Evolutionary conservation across 768 basidiomycete species (phyloP).

Genomic region (Boletales sp.): DNA sequence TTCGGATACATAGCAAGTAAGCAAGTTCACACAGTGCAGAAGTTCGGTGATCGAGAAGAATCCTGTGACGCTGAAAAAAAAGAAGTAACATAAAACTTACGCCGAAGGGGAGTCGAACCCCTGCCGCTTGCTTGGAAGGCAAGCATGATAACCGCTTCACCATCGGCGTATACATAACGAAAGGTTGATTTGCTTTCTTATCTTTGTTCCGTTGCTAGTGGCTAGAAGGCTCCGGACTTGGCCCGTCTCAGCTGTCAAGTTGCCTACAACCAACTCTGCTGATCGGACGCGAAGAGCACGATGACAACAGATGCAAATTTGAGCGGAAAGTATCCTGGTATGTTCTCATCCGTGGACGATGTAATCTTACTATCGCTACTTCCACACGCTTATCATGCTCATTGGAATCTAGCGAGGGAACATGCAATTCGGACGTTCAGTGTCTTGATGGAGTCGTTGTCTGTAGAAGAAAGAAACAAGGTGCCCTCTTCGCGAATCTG

Average conservation of each 20-base stretch:
- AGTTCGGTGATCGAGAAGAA: too few species aligned
- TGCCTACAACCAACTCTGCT: background rate
- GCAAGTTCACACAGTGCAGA: too few species aligned
- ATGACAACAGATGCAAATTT: slow-evolving; percentile 8
- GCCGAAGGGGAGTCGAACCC: slow-evolving; percentile 76
- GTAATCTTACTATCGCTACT: background rate
- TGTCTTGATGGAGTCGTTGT: slow-evolving; percentile 48
- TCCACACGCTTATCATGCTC: background rate
- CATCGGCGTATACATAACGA: slow-evolving; percentile 44
- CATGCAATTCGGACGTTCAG: slow-evolving; percentile 54
- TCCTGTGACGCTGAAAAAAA: too few species aligned
- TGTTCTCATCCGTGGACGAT: background rate
- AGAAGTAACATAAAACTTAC: slow-evolving; percentile 12
- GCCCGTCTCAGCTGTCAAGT: background rate
- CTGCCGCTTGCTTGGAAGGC: slow-evolving; percentile 80
- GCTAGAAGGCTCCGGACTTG: too few species aligned
- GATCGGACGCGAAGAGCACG: background rate
- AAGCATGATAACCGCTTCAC: slow-evolving; percentile 94
- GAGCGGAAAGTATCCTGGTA: slow-evolving; percentile 23
- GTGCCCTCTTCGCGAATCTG: slow-evolving; percentile 29
- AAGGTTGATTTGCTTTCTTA: background rate
- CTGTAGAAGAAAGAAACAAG: slow-evolving; percentile 47
- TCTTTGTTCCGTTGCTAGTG: background rate
- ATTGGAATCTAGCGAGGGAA: slow-evolving; percentile 37
- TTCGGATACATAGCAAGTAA: too few species aligned